These are phyloP conservation scores for Phaeosphaeriaceae sp. DNA, from an alignment of 2,329 filamentous ascomycete species.

Conservation along the genomic window DNA sequence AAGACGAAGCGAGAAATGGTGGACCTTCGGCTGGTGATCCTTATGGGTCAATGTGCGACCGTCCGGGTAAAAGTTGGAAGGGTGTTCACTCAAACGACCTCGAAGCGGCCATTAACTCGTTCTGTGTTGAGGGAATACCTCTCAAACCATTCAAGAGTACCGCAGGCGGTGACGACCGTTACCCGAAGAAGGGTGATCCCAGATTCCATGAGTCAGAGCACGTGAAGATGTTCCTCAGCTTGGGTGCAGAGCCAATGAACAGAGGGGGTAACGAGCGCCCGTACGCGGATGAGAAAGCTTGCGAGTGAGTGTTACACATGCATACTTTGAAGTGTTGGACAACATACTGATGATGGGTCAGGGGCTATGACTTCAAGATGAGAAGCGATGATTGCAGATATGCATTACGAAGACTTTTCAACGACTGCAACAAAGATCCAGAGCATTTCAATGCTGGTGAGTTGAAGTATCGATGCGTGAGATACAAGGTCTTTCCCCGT, in stretches of 20 bases:
- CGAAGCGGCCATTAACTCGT: slow-evolving; percentile 4
- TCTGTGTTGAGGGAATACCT: slow-evolving; percentile 2
- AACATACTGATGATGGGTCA: not conserved
- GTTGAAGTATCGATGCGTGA: slow-evolving; percentile 11
- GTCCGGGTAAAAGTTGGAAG: not conserved
- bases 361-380: slow-evolving; percentile 12
- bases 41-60: not conserved
- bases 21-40: not conserved
- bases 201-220: slow-evolving; percentile 4
- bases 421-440: slow-evolving; percentile 1
- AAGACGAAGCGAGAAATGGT: slow-evolving; percentile 1
- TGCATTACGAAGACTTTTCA: slow-evolving; percentile 6
- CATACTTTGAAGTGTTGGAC: not conserved
- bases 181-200: slow-evolving; percentile 7
- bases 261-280: slow-evolving; percentile 2
- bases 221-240: slow-evolving; percentile 1
- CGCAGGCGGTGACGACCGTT: not conserved
- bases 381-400: slow-evolving; percentile 9
- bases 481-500: slow-evolving; percentile 14
- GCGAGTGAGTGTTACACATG: slow-evolving; percentile 6
- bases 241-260: slow-evolving; percentile 4
- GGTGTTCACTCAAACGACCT: not conserved
- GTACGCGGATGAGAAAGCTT: slow-evolving; percentile 7
- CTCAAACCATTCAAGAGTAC: slow-evolving; percentile 2
- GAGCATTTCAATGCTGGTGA: slow-evolving; percentile 7